Evolutionary conservation across 768 basidiomycete species (phyloP).

Genomic region (Naganishia kalamii): DNA sequence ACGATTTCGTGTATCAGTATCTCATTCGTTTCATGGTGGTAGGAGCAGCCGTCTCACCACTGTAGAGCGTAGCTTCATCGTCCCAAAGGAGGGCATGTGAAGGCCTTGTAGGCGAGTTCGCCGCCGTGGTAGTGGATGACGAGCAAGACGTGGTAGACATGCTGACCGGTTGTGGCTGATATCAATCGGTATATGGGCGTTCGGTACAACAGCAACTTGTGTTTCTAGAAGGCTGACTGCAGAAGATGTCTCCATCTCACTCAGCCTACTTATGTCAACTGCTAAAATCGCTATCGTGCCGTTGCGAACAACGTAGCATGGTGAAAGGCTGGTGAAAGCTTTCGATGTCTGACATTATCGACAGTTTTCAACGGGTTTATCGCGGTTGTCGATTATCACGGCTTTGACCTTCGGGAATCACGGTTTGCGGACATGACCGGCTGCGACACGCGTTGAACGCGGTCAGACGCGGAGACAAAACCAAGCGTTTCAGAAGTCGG

Average conservation of each 20-base stretch:
- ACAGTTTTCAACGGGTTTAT: neutral
- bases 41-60: neutral
- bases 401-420: neutral
- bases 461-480: too few relatives aligned
- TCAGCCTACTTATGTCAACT: neutral
- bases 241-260: neutral
- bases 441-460: too few relatives aligned
- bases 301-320: neutral
- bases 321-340: neutral
- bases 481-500: too few relatives aligned
- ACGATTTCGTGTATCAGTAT: neutral
- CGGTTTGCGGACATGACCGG: neutral
- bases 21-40: neutral
- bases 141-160: neutral
- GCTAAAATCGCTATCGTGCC: neutral
- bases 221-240: neutral
- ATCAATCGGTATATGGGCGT: neutral
- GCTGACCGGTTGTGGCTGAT: neutral
- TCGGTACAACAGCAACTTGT: neutral
- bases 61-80: slow-evolving; percentile 4
- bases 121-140: neutral
- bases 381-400: neutral
- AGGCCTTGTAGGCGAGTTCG: neutral
- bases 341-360: neutral
- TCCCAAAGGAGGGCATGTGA: neutral